A percentile compares a stretch with the other conserved stretches of the same genome.
Evolutionary conservation across 352 stramenopile species (phyloP).

Genomic region (Globisporangium uncinulatum): DNA sequence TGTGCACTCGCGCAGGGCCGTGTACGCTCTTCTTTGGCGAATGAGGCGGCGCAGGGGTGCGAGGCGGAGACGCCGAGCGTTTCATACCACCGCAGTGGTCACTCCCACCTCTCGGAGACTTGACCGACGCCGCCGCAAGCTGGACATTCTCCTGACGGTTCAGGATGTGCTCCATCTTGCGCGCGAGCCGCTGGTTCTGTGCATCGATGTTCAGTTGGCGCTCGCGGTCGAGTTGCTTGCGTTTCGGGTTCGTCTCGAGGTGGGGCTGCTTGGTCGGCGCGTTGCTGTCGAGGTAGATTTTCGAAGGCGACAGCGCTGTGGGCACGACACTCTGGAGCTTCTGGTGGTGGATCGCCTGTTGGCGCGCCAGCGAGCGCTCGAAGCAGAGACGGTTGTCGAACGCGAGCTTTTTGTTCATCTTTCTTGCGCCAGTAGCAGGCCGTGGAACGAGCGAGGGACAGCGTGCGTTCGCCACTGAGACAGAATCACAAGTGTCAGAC

Average conservation of each 20-base stretch:
- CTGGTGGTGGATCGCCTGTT: conserved; percentile 56
- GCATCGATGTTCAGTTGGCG: conserved; percentile 52
- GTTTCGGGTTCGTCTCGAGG: conserved; percentile 51
- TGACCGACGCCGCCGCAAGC: conserved; percentile 27
- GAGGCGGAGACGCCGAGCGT: not conserved
- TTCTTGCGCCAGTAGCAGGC: not conserved
- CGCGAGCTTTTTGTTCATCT: conserved; percentile 71
- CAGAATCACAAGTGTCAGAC: no score
- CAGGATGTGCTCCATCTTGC: conserved; percentile 71
- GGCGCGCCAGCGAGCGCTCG: conserved; percentile 59
- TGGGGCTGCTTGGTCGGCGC: conserved; percentile 35
- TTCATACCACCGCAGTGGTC: no score
- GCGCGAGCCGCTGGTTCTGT: conserved; percentile 65
- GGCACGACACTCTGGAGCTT: conserved; percentile 59
- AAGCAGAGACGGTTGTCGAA: conserved; percentile 84
- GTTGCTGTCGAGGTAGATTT: conserved; percentile 58
- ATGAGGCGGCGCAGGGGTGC: conserved; percentile 1
- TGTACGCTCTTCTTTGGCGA: conserved; percentile 26
- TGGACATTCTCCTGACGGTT: conserved; percentile 56
- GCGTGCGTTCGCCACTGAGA: no score
- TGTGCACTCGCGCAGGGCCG: conserved; percentile 49
- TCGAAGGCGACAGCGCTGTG: conserved; percentile 53
- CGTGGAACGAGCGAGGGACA: no score
- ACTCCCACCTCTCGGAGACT: not conserved
- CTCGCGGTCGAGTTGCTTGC: conserved; percentile 53